Base-by-base conservation (phyloP, 2,329 filamentous ascomycete genomes). In the Tolypocladium album region DNA sequence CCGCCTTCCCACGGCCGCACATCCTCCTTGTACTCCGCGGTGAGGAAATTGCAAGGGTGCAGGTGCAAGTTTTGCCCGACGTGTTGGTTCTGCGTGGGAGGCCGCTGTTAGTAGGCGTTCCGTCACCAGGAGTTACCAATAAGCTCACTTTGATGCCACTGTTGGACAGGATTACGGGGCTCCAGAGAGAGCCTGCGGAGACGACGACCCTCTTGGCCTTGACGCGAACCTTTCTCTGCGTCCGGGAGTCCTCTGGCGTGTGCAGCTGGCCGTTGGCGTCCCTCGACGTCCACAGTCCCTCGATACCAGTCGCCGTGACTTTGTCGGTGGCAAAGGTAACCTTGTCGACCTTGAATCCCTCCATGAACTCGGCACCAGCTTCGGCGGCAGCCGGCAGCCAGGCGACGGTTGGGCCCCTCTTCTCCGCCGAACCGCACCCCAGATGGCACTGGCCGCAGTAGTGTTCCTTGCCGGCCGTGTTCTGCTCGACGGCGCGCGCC, bases 51-150 rank as follows among this genome's bases (percentile, higher is more conserved):
- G 68, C 86, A 87, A 1, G 92, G 93, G 68, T 97, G 93, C 0
- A 96, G 73, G 67, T 94, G 80, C 4, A 97, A 82, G 67, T 97
- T 90, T 9, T 81, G 82, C 34, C 93, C 93, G 63, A 97, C 88
- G 60, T 96, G 87, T 4, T 80, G 80, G 70, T 96, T 96, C 77
- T 85, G 67, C 17, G 50, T 31, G 2, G 17, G 1, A 6, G 36
- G 11, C 1, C 17, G 31, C 27, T 24, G 64, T 71, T 58, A 72
- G 68, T 52, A 61, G 36, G 58, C 38, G 24, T 55, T 12, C 55
- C 31, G 24, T 40, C n/a, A 22, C 53, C 5, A 61, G 39, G 39
- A 36, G n/a, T 45, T 38, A 36, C 43, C 45, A 40, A 45, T 55
- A 11, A 20, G 64, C 77, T 70, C 66, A 86, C 85, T 70, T 82